Evolutionary conservation across 805 yeast species (phyloP), one percentile per base, ranked within the genome.

Genomic region (Wickerhamiella occidentalis): DNA sequence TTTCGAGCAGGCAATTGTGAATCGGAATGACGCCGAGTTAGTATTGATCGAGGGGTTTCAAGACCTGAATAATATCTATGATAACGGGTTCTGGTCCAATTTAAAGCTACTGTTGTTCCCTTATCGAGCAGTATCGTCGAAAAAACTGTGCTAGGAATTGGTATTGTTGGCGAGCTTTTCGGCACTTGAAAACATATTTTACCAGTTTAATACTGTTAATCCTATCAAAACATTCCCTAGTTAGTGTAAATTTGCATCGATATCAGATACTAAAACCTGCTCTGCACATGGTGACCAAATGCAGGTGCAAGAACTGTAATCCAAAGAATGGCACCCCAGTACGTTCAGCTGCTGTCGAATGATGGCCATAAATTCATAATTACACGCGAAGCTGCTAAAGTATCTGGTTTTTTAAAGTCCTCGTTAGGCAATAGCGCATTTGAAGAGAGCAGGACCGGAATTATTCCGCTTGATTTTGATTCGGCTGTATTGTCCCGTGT

Each of bases 401-500:
- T 85, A 1, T 78, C 85, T 6, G 80, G 82, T 0, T 79, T 85
- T 0, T 64, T 82, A 41, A 67, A 69, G 37, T 73, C 77, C 36
- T 72, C 84, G 83, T 60, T 70, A 33, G 56, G 61, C 46, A 54
- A 57, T 11, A 59, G 60, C 45, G 71, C 74, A 47, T 77, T 75
- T 68, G 76, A 67, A 68, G 94, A 77, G 69, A 77, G 73, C 33
- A 72, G 68, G 55, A 79, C 64, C 58, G 82, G 67, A 37, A 69
- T 68, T 41, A 77, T 86, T 40, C 68, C 62, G 19, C 60, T 80
- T 7, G 71, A 71, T 58, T 76, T 87, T 64, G 83, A 82, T 52
- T 82, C 84, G 0, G 75, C 74, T 29, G 72, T 87, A 18, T 67
- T 92, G 40, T 83, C 79, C 54, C 84, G 85, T 57, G 80, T 90